Evolutionary conservation across 495 filamentous ascomycete genomes (phyloP), one percentile per base, ranked within the genome.

Genomic region (Daldinia vernicosa): DNA sequence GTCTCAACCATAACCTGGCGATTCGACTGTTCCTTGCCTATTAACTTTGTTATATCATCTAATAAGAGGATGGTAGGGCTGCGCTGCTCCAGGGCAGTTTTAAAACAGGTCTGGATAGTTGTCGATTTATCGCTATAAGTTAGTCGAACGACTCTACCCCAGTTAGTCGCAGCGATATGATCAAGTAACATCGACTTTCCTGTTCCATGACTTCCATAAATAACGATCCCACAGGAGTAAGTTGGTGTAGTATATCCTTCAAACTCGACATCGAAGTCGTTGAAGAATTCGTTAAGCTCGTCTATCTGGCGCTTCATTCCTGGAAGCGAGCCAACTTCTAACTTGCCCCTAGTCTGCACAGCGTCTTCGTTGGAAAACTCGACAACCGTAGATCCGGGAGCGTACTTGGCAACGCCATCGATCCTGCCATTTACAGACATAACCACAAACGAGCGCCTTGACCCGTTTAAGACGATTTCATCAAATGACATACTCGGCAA

Each of bases 121-220:
- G 85, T 72, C 9, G 88, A 77, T 60, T 87, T 87, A 60, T 88
- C 85, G 50, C 80, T 79, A 30, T 81, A 84, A 40, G 85, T 83
- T 37, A 96, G 83, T 27, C 80, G 83, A 56, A 90, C 85, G 6
- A 92, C 85, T 63, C 85, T 87, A 19, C 86, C 88, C 91, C 91
- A 96, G 60, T 87, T 85, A 8, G 88, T 86, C n/a, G 80, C 78
- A 19, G 86, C 84, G n/a, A 96, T 85, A 57, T 86, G 85, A 28
- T 88, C 75, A 2, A 97, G 78, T 14, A 97, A 80, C 63, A 90
- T 81, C 15, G 88, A 89, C 77, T 96, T 97, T 2, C 94, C 94
- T 0, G 91, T 95, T 65, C 95, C 91, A 71, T 92, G 88, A 56
- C 91, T 87, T 50, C 95, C 93, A 80, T 95, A 88, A 47, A 99